Evolutionary conservation across 257 asterid genomes (phyloP), one percentile per base, ranked within the genome.

Genomic region (Coffea canephora): DNA sequence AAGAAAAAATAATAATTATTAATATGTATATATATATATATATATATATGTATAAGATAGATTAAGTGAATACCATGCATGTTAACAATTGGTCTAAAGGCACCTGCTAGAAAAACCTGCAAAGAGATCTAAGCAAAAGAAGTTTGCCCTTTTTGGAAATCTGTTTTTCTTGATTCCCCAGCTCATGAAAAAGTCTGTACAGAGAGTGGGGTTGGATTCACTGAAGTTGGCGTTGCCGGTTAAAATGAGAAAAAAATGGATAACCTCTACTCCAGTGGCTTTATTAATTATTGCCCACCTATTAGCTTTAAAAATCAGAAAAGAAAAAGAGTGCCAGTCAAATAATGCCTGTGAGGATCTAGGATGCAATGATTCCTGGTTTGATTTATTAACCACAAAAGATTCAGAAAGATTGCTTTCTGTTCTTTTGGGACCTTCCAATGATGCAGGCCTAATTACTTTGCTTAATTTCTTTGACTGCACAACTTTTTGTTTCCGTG

Each of bases 401-500:
- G 72, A 76, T 64, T 64, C 2, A 15, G 61, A 76, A 62, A 64
- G 73, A 76, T 76, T 25, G 62, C 14, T 6, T 64, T 62, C 43
- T 16, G 19, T n/a, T 64, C 68, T 48, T 61, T 62, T 61, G 79
- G 79, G 62, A 43, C 71, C 46, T 76, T 55, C 76, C 27, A 48
- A 25, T 72, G 64, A 72, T 72, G 45, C 19, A 49, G 64, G 5
- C 46, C 48, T 48, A 72, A 72, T 49, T 50, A 49, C 64, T 71
- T 71, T 12, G 52, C 54, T 46, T 70, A 43, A 43, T 43, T 19
- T 69, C 31, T 69, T 15, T 16, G 19, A 23, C 34, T 45, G 5
- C 8, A 71, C 41, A 39, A 0, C 52, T 69, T 39, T 43, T 70
- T 43, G 10, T 70, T 48, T 23, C 4, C 25, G 75, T 71, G 15